Conservation (phyloP, 2,329 filamentous ascomycete genomes). For the Dactylella cylindrospora region DNA sequence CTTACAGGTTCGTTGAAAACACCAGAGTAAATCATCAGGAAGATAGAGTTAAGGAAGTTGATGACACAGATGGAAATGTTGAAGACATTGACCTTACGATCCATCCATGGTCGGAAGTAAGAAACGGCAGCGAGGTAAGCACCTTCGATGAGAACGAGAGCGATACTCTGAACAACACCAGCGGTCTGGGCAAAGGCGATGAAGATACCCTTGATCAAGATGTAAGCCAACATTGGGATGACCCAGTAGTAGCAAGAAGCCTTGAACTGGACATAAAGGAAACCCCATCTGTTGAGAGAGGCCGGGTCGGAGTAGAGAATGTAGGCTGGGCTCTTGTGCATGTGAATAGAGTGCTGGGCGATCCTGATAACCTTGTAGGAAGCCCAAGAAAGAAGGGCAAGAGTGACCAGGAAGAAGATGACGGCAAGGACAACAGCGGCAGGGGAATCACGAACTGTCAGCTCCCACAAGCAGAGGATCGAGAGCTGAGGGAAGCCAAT, state of each 20-base stretch:
- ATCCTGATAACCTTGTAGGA: conserved; percentile 86
- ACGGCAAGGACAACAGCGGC: conserved; percentile 84
- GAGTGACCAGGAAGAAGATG: conserved; percentile 82
- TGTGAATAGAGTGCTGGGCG: conserved; percentile 79
- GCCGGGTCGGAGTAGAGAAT: conserved; percentile 96
- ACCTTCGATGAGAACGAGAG: conserved; percentile 79
- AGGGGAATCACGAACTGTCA: conserved; percentile 79
- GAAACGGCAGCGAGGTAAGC: conserved; percentile 73
- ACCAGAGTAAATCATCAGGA: conserved; percentile 82
- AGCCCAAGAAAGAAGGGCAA: conserved; percentile 77
- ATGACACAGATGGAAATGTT: conserved; percentile 88
- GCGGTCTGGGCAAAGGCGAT: conserved; percentile 75
- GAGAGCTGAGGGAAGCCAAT: conserved; percentile 91
- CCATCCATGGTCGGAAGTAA: conserved; percentile 92
- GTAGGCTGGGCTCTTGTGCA: conserved; percentile 96
- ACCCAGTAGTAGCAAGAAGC: conserved; percentile 96
- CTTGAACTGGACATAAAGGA: conserved; percentile 95
- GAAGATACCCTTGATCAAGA: conserved; percentile 85
- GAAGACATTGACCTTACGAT: conserved; percentile 96
- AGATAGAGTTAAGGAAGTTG: conserved; percentile 89
- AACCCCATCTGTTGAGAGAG: conserved; percentile 95
- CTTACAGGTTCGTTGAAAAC: conserved; percentile 78
- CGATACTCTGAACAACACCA: conserved; percentile 74
- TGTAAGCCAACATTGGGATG: conserved; percentile 73
- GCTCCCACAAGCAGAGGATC: conserved; percentile 89